Conservation (phyloP, 2,329 filamentous ascomycete species). For the Aspergillus proliferans region DNA sequence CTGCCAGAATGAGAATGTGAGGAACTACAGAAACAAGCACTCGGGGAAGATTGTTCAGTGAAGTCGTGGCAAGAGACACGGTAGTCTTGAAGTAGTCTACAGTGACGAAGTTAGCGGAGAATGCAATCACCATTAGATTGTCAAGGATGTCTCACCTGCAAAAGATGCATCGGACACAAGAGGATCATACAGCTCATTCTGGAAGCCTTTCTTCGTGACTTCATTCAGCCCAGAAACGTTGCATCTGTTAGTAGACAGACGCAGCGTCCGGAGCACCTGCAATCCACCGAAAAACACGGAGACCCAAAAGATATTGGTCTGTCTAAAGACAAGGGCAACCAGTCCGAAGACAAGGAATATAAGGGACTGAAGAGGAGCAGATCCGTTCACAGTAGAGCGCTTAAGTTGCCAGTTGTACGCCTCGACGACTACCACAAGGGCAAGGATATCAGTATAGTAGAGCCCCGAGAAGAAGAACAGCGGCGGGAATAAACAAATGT, state of each 20-base stretch:
- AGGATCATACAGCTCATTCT: slow-evolving; percentile 46
- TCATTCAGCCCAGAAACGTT: slow-evolving; percentile 20
- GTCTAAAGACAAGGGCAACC: slow-evolving; percentile 67
- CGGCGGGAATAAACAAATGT: slow-evolving; percentile 78
- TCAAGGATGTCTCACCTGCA: slow-evolving; percentile 36
- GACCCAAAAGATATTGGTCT: slow-evolving; percentile 97
- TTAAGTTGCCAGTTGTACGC: slow-evolving; percentile 54
- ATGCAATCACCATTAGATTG: background rate
- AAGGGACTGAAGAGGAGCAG: slow-evolving; percentile 19
- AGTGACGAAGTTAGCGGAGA: slow-evolving; percentile 17
- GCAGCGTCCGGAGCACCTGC: slow-evolving; percentile 34
- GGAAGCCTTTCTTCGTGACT: slow-evolving; percentile 26
- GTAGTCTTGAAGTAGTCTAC: slow-evolving; percentile 46
- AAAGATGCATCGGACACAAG: slow-evolving; percentile 43
- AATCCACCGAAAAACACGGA: slow-evolving; percentile 46
- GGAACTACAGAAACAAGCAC: slow-evolving; percentile 40
- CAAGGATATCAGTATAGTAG: slow-evolving; percentile 90
- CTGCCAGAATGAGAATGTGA: slow-evolving; percentile 55
- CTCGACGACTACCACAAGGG: slow-evolving; percentile 66
- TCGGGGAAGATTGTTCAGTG: slow-evolving; percentile 37
- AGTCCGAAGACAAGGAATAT: slow-evolving; percentile 55
- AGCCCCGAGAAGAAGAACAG: slow-evolving; percentile 93
- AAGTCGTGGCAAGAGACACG: slow-evolving; percentile 59
- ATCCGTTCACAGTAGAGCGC: slow-evolving; percentile 18
- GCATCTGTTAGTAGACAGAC: slow-evolving; percentile 21